These are phyloP conservation scores for Candida easanensis DNA, from an alignment of 805 yeast species.

Conservation along the genomic window DNA sequence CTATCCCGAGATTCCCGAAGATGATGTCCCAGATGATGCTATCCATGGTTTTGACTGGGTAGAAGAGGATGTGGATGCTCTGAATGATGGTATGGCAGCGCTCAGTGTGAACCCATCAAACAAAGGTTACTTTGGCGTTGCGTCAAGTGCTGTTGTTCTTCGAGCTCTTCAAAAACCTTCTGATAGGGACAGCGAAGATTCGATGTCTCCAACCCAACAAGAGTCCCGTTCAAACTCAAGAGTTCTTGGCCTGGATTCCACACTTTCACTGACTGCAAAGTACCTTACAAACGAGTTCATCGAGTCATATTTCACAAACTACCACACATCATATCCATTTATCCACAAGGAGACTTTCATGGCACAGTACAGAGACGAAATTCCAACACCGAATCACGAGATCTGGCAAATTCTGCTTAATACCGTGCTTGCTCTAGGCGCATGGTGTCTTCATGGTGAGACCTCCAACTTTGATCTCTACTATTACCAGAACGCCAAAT, in stretches of 20 bases:
- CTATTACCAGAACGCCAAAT: constrained; percentile 54
- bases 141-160: constrained; percentile 55
- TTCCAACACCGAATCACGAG: constrained; percentile 40
- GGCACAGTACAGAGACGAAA: constrained; percentile 41
- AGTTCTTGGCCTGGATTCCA: constrained; percentile 24
- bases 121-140: constrained; percentile 64
- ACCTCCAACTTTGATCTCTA: constrained; percentile 47
- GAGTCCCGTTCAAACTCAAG: constrained; percentile 26
- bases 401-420: constrained; percentile 55
- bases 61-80: constrained; percentile 44
- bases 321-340: constrained; percentile 62
- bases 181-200: constrained; percentile 22
- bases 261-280: constrained; percentile 28
- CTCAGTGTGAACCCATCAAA: constrained; percentile 47
- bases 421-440: constrained; percentile 62
- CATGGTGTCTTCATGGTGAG: constrained; percentile 64
- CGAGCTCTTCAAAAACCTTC: constrained; percentile 41
- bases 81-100: constrained; percentile 65
- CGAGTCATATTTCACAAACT: constrained; percentile 52
- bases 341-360: constrained; percentile 53
- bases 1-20: constrained; percentile 31
- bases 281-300: constrained; percentile 35
- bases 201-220: constrained; percentile 17
- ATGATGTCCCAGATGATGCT: constrained; percentile 41
- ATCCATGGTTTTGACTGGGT: constrained; percentile 60